phyloP scores from a whole-genome alignment of 805 yeast genomes.

The Starmerella apicola region DNA sequence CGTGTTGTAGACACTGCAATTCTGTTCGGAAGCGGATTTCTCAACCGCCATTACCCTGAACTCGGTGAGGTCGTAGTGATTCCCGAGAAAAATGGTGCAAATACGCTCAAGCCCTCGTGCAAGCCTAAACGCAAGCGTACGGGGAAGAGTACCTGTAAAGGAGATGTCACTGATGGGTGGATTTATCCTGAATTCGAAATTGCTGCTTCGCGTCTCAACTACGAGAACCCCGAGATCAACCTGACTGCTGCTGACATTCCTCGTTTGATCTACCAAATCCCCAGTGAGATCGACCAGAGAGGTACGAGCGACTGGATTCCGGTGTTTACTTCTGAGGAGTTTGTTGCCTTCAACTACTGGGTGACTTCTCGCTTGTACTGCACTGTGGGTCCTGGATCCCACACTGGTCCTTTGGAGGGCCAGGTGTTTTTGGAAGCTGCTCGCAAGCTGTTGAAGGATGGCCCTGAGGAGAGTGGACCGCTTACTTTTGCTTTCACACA shows the following conservation, averaged over 20 bases:
- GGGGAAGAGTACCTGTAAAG: not conserved
- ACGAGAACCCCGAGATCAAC: constrained; percentile 26
- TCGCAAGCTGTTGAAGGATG: constrained; percentile 33
- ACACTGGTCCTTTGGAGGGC: constrained; percentile 29
- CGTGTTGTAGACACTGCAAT: constrained; percentile 29
- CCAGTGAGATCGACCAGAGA: constrained; percentile 38
- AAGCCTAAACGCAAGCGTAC: not conserved
- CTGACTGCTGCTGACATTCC: constrained; percentile 32
- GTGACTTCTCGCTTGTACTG: constrained; percentile 22
- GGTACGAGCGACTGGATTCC: constrained; percentile 35
- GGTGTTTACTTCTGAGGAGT: constrained; percentile 24
- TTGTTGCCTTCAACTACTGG: constrained; percentile 22
- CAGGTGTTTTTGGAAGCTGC: constrained; percentile 40
- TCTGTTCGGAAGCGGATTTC: constrained; percentile 20
- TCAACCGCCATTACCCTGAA: constrained; percentile 16
- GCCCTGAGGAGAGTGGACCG: constrained; percentile 27
- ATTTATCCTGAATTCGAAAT: constrained; percentile 12
- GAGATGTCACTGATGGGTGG: constrained; percentile 7
- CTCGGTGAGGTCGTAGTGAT: constrained; percentile 13
- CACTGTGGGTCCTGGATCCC: constrained; percentile 25
- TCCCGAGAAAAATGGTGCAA: constrained; percentile 20
- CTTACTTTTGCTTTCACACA: constrained; percentile 42
- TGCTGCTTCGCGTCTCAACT: constrained; percentile 21
- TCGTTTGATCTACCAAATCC: constrained; percentile 35
- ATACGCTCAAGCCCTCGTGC: constrained; percentile 19